Evolutionary conservation across 2,329 filamentous ascomycete species (phyloP), one percentile per base, ranked within the genome.

Genomic region (Blumeria graminis): DNA sequence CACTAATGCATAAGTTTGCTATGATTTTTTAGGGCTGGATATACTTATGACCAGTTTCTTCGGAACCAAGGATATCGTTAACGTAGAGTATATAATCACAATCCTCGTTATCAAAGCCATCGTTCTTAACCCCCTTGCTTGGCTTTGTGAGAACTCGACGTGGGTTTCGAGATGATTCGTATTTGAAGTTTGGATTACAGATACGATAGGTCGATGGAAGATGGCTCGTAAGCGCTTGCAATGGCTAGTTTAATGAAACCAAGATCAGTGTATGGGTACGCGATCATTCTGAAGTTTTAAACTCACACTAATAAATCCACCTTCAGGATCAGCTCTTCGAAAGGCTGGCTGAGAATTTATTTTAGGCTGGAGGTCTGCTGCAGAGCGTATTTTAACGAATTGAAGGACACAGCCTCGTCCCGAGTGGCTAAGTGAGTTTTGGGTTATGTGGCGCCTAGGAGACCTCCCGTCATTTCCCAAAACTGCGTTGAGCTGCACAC

Each of bases 31-130:
- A 28, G 22, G 22, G 22, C 4, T 28, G 57, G 35, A 59, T 81
- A 63, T 73, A 88, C 86, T 96, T 98, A 73, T 98, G 92, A 43
- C 92, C 92, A 60, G 90, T 90, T 69, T 98, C 92, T 70, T 98
- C 92, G 13, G 90, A 96, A 9, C 92, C 92, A 56, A 98, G 74
- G 61, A 98, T 98, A 68, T 98, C 92, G 68, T 98, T 98, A 64
- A 98, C 92, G 64, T 96, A 98, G 62, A 98, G 78, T 65, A 98
- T 98, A 67, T 98, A 98, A 67, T 98, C 92, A 69, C 92, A 96
- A 63, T 98, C 92, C 68, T 98, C 92, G 63, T 98, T 98, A 67
- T 98, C 92, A 66, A 92, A 98, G 3, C 92, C 92, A 71, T 98
- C 92, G 66, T 98, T 98, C 76, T 98, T 98, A 60, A 86, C 80